Percentiles rank a stretch among this genome's conserved stretches.
Conservation (phyloP, 2,329 filamentous ascomycete genomes). For the Balansia obtecta region DNA sequence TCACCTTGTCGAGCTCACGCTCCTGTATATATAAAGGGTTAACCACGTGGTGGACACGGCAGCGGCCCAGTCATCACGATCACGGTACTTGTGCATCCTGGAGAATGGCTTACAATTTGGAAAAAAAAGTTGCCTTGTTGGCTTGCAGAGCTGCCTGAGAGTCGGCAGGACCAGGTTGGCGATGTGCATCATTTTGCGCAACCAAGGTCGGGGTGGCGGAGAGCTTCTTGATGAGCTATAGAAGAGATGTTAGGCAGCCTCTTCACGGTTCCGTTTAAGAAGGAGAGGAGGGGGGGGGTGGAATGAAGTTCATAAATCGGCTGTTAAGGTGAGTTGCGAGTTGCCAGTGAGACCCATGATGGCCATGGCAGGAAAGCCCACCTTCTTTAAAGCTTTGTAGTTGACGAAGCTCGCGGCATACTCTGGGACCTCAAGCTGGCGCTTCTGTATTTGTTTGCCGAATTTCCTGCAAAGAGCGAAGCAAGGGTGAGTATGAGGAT, state of each 20-base stretch:
- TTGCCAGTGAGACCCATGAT: background rate
- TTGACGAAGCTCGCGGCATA: constrained; percentile 99
- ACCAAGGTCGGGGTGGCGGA: constrained; percentile 79
- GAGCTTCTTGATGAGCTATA: constrained; percentile 93
- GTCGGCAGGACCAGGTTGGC: constrained; percentile 42
- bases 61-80: background rate
- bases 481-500: constrained; percentile 5
- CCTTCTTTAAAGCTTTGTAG: constrained; percentile 99
- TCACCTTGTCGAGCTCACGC: constrained; percentile 96
- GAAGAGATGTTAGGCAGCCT: background rate
- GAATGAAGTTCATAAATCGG: background rate
- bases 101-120: constrained; percentile 55
- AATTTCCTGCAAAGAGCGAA: constrained; percentile 65
- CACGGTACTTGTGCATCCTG: background rate
- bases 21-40: constrained; percentile 44
- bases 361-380: constrained; percentile 22
- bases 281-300: background rate
- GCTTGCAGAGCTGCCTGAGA: constrained; percentile 85
- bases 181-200: constrained; percentile 55
- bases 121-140: constrained; percentile 98
- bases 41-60: background rate
- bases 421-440: constrained; percentile 96
- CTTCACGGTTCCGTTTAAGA: background rate
- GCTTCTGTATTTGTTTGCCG: constrained; percentile 98
- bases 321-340: background rate